Evolutionary conservation across 495 filamentous ascomycete genomes (phyloP).

Genomic region (Penicillium goetzii): DNA sequence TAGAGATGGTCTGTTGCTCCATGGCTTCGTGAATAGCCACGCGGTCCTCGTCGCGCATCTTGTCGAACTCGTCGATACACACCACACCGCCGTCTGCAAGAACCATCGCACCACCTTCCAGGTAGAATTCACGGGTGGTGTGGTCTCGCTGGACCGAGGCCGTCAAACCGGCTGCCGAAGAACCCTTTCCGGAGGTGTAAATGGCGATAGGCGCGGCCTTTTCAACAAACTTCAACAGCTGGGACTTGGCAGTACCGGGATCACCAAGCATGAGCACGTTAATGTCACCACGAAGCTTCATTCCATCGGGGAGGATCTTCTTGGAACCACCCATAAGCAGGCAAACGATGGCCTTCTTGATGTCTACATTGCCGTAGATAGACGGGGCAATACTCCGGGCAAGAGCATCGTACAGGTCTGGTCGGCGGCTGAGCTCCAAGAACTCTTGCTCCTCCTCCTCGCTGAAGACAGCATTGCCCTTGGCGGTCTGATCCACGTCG

Average conservation of each 20-base stretch:
- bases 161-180: slow-evolving; percentile 96
- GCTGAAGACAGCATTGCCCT: slow-evolving; percentile 82
- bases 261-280: slow-evolving; percentile 98
- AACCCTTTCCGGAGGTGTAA: slow-evolving; percentile 99
- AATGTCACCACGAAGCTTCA: slow-evolving; percentile 98
- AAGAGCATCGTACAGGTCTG: slow-evolving; percentile 89
- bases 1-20: slow-evolving; percentile 99
- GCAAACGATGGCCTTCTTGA: slow-evolving; percentile 98
- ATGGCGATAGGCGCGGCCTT: slow-evolving; percentile 97
- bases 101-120: slow-evolving; percentile 99
- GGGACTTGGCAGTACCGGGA: slow-evolving; percentile 97
- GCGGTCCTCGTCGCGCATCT: slow-evolving; percentile 98
- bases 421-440: slow-evolving; percentile 84
- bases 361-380: slow-evolving; percentile 94
- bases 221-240: slow-evolving; percentile 96
- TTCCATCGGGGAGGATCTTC: slow-evolving; percentile 97
- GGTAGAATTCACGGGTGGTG: slow-evolving; percentile 92
- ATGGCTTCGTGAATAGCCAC: slow-evolving; percentile 99
- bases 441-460: slow-evolving; percentile 99
- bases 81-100: slow-evolving; percentile 97
- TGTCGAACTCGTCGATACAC: slow-evolving; percentile 99
- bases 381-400: slow-evolving; percentile 94
- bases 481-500: slow-evolving; percentile 86
- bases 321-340: slow-evolving; percentile 94
- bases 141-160: slow-evolving; percentile 95